phyloP scores from a whole-genome alignment of 2,329 filamentous ascomycete species.

The Beauveria bassiana region DNA sequence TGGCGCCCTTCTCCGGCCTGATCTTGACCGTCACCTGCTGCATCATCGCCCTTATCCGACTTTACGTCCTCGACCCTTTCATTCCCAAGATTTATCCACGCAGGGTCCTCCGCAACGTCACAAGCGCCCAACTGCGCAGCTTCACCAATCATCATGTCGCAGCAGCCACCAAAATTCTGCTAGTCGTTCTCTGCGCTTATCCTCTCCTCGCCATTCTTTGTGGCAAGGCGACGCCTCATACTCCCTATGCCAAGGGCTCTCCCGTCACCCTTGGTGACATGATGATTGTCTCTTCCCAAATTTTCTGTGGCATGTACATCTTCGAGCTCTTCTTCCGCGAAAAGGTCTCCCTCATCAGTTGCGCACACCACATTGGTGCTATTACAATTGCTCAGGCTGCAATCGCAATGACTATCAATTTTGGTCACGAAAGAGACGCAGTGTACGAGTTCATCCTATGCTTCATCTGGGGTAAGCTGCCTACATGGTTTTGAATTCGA shows the following conservation, averaged over 20 bases:
- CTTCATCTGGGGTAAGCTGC: conserved; percentile 12
- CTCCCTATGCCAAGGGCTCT: conserved; percentile 7
- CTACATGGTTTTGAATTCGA: neutral
- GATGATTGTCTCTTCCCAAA: conserved; percentile 9
- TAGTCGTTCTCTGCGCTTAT: conserved; percentile 7
- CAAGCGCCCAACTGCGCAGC: conserved; percentile 3
- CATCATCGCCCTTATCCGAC: conserved; percentile 8
- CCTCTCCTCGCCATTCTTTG: conserved; percentile 10
- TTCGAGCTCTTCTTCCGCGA: conserved; percentile 12
- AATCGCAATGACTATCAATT: conserved; percentile 12
- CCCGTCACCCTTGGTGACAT: conserved; percentile 7
- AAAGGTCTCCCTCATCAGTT: conserved; percentile 11
- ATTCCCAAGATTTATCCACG: conserved; percentile 6
- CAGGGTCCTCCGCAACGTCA: neutral
- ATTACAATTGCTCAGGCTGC: conserved; percentile 10
- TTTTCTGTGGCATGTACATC: conserved; percentile 11
- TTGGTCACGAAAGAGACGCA: conserved; percentile 7
- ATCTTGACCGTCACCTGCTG: conserved; percentile 12
- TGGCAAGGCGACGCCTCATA: conserved; percentile 1
- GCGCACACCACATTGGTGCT: conserved; percentile 11
- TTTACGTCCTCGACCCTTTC: conserved; percentile 9
- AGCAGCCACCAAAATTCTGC: conserved; percentile 9
- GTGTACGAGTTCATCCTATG: conserved; percentile 12
- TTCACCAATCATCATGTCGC: conserved; percentile 12
- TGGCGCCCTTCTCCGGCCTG: conserved; percentile 8